Conservation (phyloP, 73 alveolate genomes). For the Tetrahymena thermophila region DNA sequence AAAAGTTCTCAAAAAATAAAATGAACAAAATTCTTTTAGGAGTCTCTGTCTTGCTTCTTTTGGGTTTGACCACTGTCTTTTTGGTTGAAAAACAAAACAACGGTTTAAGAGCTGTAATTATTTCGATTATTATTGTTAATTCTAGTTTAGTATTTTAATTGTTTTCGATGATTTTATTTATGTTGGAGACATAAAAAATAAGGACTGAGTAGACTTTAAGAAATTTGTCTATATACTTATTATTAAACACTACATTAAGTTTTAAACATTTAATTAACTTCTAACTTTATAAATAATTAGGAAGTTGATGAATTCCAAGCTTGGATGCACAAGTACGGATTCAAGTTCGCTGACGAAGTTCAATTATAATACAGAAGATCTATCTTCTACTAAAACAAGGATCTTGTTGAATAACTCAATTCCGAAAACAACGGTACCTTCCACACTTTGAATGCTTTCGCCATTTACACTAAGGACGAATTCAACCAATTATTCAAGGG, state of each 20-base stretch:
- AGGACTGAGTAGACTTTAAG: neutral
- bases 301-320: neutral
- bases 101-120: neutral
- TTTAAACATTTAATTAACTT: neutral
- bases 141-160: too few species aligned
- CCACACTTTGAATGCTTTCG: neutral
- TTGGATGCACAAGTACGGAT: neutral
- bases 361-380: neutral
- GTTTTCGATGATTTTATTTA: neutral
- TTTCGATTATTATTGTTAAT: too few species aligned
- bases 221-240: too few species aligned
- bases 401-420: neutral
- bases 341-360: neutral
- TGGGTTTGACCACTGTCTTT: neutral
- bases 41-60: neutral
- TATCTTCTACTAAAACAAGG: neutral
- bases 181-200: too few species aligned
- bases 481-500: neutral
- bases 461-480: neutral
- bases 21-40: neutral
- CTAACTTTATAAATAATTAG: neutral
- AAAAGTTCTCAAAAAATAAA: neutral
- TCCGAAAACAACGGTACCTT: neutral
- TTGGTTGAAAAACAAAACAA: neutral
- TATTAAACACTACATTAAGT: too few species aligned